These are phyloP conservation scores for Whalleya microplaca DNA, from an alignment of 2,329 filamentous ascomycete genomes.

Conservation along the genomic window DNA sequence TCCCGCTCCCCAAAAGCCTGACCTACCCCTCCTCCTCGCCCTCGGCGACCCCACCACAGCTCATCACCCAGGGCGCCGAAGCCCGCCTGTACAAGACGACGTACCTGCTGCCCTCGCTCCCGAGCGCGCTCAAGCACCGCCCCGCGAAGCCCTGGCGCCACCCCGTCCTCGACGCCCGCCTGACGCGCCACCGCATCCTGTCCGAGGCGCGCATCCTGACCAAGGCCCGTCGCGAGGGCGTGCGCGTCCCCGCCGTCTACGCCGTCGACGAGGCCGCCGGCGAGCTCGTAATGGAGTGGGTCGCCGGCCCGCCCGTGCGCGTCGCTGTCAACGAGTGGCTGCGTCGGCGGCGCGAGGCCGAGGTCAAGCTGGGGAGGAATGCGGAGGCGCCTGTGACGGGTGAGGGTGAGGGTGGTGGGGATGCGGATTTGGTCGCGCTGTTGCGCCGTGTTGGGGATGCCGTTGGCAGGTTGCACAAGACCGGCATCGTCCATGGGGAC, in stretches of 20 bases:
- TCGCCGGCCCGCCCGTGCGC: slow-evolving; percentile 73
- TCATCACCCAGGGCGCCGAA: slow-evolving; percentile 94
- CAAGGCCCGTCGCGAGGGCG: slow-evolving; percentile 76
- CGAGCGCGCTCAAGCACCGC: slow-evolving; percentile 87
- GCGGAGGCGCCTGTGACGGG: slow-evolving; percentile 15
- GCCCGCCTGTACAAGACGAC: slow-evolving; percentile 88
- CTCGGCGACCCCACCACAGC: slow-evolving; percentile 58
- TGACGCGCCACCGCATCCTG: slow-evolving; percentile 85
- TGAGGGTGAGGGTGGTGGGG: slow-evolving; percentile 43
- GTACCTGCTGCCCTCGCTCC: slow-evolving; percentile 69
- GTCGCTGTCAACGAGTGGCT: slow-evolving; percentile 72
- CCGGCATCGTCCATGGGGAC: slow-evolving; percentile 92
- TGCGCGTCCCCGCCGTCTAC: slow-evolving; percentile 81
- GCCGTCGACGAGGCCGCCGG: slow-evolving; percentile 66
- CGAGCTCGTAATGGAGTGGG: slow-evolving; percentile 86
- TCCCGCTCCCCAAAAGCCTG: slow-evolving; percentile 67
- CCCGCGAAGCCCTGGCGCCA: slow-evolving; percentile 92
- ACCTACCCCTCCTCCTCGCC: slow-evolving; percentile 62
- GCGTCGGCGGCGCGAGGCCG: slow-evolving; percentile 44
- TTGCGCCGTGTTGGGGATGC: slow-evolving; percentile 72
- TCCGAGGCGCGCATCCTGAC: slow-evolving; percentile 86
- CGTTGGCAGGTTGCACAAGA: slow-evolving; percentile 76
- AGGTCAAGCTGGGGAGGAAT: slow-evolving; percentile 11
- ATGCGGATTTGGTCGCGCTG: slow-evolving; percentile 59
- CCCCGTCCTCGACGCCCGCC: slow-evolving; percentile 80